A percentile compares a stretch with the other conserved stretches of the same genome.
phyloP scores from a whole-genome alignment of 2,329 filamentous ascomycete species.

The Plectosphaerella sp. region DNA sequence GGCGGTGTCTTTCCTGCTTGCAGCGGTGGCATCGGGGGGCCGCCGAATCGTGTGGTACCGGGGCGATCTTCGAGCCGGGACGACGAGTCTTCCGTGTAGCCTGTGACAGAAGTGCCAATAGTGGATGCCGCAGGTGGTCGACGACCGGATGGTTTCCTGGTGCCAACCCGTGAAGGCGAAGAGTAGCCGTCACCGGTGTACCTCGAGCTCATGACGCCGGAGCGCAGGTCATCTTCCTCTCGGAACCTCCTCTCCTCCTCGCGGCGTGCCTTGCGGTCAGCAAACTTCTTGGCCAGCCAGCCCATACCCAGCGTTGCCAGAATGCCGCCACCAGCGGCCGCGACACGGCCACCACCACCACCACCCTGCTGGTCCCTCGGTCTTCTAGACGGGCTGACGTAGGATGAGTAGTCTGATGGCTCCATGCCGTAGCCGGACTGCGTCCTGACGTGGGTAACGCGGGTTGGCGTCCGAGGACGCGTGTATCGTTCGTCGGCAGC shows the following conservation, averaged over 20 bases:
- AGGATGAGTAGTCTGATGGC: constrained; percentile 56
- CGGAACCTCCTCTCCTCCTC: constrained; percentile 41
- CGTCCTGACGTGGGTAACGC: constrained; percentile 39
- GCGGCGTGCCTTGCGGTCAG: constrained; percentile 43
- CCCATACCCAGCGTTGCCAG: constrained; percentile 62
- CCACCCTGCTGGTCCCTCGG: constrained; percentile 35
- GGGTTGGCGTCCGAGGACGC: constrained; percentile 40
- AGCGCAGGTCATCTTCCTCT: constrained; percentile 50
- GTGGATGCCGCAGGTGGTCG: constrained; percentile 16
- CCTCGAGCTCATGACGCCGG: constrained; percentile 56
- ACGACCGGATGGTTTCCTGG: constrained; percentile 18
- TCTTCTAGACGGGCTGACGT: constrained; percentile 58
- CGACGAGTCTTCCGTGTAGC: constrained; percentile 20
- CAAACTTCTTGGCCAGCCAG: constrained; percentile 63
- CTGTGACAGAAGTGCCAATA: constrained; percentile 10
- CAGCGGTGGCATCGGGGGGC: constrained; percentile 33
- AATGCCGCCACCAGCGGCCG: constrained; percentile 47
- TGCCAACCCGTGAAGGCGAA: constrained; percentile 29
- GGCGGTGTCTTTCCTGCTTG: constrained; percentile 15
- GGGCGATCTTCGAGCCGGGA: constrained; percentile 35
- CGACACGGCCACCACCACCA: constrained; percentile 28
- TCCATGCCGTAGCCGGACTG: constrained; percentile 40
- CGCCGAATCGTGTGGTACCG: constrained; percentile 19
- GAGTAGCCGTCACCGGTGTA: constrained; percentile 66
- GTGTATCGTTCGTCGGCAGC: constrained; percentile 34